Evolutionary conservation across 225 moss, liverwort and hornwort genomes (phyloP).

Genomic region (Pseudisothecium myosuroides): DNA sequence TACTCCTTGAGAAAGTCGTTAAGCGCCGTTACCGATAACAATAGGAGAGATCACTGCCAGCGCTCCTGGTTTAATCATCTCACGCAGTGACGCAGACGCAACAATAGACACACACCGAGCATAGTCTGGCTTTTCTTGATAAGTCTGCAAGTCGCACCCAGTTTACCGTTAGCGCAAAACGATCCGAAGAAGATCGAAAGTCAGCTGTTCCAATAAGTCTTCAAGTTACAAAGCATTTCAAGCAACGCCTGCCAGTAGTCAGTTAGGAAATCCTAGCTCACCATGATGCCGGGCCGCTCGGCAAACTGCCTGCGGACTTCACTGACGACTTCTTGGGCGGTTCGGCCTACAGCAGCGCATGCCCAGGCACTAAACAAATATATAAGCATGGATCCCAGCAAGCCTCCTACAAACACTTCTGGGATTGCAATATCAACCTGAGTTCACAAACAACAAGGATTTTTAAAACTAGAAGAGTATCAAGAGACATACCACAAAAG

Average conservation of each 20-base stretch:
- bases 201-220: neutral
- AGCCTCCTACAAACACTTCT: conserved; percentile 87
- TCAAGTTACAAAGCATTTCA: neutral
- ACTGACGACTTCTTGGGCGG: conserved; percentile 97
- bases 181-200: neutral
- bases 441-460: neutral
- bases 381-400: conserved; percentile 93
- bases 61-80: conserved; percentile 98
- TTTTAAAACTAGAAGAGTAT: neutral
- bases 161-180: neutral
- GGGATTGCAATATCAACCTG: conserved; percentile 98
- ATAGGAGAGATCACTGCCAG: conserved; percentile 92
- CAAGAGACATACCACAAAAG: neutral
- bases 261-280: conserved; percentile 4
- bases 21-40: conserved; percentile 41
- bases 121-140: conserved; percentile 97
- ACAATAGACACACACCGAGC: conserved; percentile 93
- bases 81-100: conserved; percentile 87
- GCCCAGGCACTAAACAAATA: conserved; percentile 96
- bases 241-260: neutral
- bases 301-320: conserved; percentile 90
- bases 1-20: neutral
- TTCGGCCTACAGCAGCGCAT: conserved; percentile 89
- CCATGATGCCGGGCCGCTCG: conserved; percentile 97
- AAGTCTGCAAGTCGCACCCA: conserved; percentile 48